phyloP scores from a whole-genome alignment of 2,329 filamentous ascomycete genomes.

The Simplicillium sp. region DNA sequence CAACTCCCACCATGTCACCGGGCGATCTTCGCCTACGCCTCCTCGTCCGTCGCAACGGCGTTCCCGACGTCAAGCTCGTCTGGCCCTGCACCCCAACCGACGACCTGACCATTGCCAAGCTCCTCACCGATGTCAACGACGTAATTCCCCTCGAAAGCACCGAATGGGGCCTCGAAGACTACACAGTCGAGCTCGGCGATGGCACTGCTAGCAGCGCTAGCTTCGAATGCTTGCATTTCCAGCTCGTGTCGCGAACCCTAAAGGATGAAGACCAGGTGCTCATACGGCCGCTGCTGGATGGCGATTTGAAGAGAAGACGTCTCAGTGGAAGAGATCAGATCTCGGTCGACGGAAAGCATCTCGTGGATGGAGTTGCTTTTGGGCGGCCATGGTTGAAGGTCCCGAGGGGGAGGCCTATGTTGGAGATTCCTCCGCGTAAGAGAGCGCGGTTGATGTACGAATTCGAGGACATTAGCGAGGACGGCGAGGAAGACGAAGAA shows the following conservation, averaged over 20 bases:
- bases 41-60: conserved; percentile 59
- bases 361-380: conserved; percentile 80
- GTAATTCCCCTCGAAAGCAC: conserved; percentile 71
- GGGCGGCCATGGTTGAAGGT: conserved; percentile 60
- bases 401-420: conserved; percentile 50
- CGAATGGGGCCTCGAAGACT: conserved; percentile 84
- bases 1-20: conserved; percentile 16
- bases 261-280: conserved; percentile 78
- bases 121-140: conserved; percentile 71
- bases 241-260: conserved; percentile 57
- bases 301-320: conserved; percentile 64
- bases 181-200: conserved; percentile 64
- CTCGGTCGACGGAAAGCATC: conserved; percentile 63
- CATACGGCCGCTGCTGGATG: conserved; percentile 67
- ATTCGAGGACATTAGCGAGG: conserved; percentile 24
- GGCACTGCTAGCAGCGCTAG: conserved; percentile 35
- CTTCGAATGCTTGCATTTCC: conserved; percentile 85
- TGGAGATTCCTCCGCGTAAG: conserved; percentile 68
- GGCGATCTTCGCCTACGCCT: conserved; percentile 60
- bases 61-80: conserved; percentile 63
- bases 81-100: conserved; percentile 53
- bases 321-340: conserved; percentile 77
- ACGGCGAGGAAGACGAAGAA: conserved; percentile 27
- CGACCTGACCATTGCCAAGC: conserved; percentile 62
- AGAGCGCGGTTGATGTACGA: conserved; percentile 42